phyloP scores from a whole-genome alignment of 192 early-diverging fungal genomes.

The Coemansia asiatica region DNA sequence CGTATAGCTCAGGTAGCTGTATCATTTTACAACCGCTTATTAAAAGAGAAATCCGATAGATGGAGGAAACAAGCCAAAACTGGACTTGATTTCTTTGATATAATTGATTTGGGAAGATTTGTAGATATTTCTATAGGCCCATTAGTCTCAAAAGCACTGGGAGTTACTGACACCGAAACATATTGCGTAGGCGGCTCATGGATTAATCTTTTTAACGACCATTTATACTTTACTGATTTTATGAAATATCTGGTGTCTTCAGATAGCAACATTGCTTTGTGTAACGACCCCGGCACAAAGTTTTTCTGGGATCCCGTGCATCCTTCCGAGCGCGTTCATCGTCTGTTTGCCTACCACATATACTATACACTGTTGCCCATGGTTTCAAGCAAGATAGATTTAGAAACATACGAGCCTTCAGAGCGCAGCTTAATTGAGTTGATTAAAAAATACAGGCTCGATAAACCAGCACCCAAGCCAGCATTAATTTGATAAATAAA shows the following conservation, averaged over 20 bases:
- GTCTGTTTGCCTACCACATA: constrained; percentile 37
- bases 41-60: constrained; percentile 10
- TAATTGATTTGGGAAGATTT: constrained; percentile 27
- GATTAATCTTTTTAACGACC: constrained; percentile 36
- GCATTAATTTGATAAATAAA: not conserved
- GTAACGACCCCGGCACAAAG: constrained; percentile 13
- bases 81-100: constrained; percentile 14
- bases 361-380: constrained; percentile 3
- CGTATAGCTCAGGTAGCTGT: constrained; percentile 17
- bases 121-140: constrained; percentile 15
- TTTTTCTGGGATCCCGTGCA: constrained; percentile 47
- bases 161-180: constrained; percentile 20
- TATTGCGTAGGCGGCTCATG: constrained; percentile 30
- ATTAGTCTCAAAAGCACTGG: constrained; percentile 7
- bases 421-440: constrained; percentile 15
- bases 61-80: constrained; percentile 11
- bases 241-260: constrained; percentile 9
- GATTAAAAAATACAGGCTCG: constrained; percentile 20
- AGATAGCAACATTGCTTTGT: not conserved
- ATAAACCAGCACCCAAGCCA: not conserved
- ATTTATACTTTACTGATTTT: constrained; percentile 9
- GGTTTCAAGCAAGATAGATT: not conserved
- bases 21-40: constrained; percentile 22
- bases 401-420: not conserved
- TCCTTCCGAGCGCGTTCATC: constrained; percentile 37